Conservation (phyloP, 257 asterid genomes). For the Rubia yunnanensis region DNA sequence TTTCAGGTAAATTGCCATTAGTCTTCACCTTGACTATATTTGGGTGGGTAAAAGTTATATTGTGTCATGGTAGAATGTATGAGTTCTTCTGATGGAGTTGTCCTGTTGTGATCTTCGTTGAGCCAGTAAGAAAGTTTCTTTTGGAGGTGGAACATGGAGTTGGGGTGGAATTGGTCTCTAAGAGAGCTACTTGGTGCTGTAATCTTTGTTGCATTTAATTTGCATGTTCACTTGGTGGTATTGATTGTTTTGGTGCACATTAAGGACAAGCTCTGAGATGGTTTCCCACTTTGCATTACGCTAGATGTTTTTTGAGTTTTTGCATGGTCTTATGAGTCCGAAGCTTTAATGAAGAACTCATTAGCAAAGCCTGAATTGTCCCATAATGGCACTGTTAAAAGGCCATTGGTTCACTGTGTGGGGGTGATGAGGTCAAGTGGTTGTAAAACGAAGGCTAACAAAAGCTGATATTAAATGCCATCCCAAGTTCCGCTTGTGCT, state of each 20-base stretch:
- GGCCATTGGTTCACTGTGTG: neutral
- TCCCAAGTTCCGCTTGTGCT: neutral
- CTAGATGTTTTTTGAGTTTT: constrained; percentile 13
- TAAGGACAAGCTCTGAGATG: neutral
- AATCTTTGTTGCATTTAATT: constrained; percentile 3
- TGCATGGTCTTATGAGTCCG: constrained; percentile 20
- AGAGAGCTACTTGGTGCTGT: neutral
- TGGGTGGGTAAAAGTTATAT: no score
- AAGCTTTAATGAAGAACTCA: constrained; percentile 9
- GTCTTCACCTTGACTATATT: constrained; percentile 32
- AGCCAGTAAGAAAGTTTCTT: neutral
- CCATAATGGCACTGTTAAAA: neutral
- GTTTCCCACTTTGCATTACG: neutral
- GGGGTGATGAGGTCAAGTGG: neutral
- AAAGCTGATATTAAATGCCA: constrained; percentile 1
- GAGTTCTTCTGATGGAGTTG: neutral
- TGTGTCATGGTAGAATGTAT: neutral
- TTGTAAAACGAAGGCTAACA: neutral
- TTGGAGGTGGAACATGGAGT: neutral
- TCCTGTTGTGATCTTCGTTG: neutral
- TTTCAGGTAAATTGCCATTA: constrained; percentile 56
- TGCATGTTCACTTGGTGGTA: neutral
- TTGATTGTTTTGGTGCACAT: constrained; percentile 6
- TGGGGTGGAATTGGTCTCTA: neutral
- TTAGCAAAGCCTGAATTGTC: constrained; percentile 2